Base-by-base conservation (phyloP, 352 stramenopile species). In the Pythium dissotocum region DNA sequence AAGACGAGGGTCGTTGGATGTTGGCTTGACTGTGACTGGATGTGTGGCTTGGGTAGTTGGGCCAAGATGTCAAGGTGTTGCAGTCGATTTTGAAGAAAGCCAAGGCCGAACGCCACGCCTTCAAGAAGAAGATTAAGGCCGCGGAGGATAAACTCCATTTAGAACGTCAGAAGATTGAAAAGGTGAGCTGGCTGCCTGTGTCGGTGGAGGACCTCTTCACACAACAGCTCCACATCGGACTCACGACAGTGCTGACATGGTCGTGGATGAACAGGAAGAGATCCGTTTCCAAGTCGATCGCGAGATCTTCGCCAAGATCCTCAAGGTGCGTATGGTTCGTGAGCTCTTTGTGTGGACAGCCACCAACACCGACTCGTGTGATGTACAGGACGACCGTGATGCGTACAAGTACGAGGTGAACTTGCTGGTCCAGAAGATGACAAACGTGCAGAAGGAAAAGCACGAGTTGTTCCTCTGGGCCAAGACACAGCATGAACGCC, bases 301-400 rank as follows among this genome's bases (percentile, higher is more conserved):
- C 30, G 87, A 93, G 67, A 93, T 94, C 58, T 94, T 94, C 53
- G 86, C 87, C 56, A 92, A 90, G 65, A 93, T 93, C 57, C 72
- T 93, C 18, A 82, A 94, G 78, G 85, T 89, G 40, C 10, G 38
- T 51, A 5, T 13, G 14, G 12, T 7, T 6, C 46, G 35, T 10
- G 26, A 21, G 10, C 13, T 53, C 35, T n/a, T 9, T 40, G 13
- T 6, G 42, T 24, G 18, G 2, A 30, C 6, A 14, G 44, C 44
- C 2, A 52, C 2, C 5, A 32, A 9, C 6, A 32, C 44, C 14
- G 42, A 51, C 26, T 1, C 26, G 5, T 51, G 8, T 52, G 44
- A 46, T 14, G n/a, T 6, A 44, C 24, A 89, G 84, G 87, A 94
- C 38, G 87, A 94, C 40, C 82, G 87, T 35, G 83, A 92, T 24